Conservation (phyloP, 495 filamentous ascomycete species). For the Elaphomyces granulatus region DNA sequence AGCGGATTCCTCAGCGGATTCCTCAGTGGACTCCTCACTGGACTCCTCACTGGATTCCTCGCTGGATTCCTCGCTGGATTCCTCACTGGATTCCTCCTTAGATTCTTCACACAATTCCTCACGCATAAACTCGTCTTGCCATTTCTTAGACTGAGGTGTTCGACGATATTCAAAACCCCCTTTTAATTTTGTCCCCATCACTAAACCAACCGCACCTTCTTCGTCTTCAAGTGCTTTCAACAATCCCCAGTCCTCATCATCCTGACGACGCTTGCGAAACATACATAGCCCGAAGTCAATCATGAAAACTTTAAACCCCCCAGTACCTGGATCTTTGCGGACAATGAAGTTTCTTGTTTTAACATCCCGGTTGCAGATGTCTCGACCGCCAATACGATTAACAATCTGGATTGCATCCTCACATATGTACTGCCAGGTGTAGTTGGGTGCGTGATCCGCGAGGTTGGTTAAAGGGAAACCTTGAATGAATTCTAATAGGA, state of each 20-base stretch:
- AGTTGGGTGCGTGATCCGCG: constrained; percentile 6
- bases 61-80: too few relatives aligned
- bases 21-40: too few relatives aligned
- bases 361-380: constrained; percentile 19
- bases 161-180: constrained; percentile 12
- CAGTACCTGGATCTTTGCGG: neutral
- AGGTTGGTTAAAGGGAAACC: constrained; percentile 15
- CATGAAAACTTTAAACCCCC: constrained; percentile 14
- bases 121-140: neutral
- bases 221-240: constrained; percentile 14
- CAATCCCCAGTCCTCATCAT: constrained; percentile 13
- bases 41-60: too few relatives aligned
- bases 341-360: constrained; percentile 19
- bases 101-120: neutral
- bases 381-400: constrained; percentile 8
- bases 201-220: constrained; percentile 15
- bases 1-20: too few relatives aligned
- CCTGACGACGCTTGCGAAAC: constrained; percentile 11
- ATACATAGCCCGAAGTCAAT: constrained; percentile 19
- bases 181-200: constrained; percentile 12
- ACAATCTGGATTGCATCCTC: constrained; percentile 16
- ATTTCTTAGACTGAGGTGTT: constrained; percentile 6
- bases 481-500: constrained; percentile 15
- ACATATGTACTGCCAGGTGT: constrained; percentile 14
- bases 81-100: too few relatives aligned